These are phyloP conservation scores for Talaromyces sp. DNA, from an alignment of 2,329 filamentous ascomycete species.

Conservation along the genomic window DNA sequence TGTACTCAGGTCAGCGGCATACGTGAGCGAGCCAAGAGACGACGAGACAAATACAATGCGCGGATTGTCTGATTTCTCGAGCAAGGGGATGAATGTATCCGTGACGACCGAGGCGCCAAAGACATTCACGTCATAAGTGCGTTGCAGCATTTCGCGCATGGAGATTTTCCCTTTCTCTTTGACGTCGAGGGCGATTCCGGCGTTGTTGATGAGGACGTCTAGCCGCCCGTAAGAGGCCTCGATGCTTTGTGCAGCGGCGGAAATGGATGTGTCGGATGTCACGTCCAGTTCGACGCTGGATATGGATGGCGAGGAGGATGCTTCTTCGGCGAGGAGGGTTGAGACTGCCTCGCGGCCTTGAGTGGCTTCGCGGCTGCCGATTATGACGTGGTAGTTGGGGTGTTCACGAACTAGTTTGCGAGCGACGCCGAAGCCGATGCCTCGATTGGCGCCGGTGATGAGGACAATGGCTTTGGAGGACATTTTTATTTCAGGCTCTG, in stretches of 20 bases:
- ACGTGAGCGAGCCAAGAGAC: slow-evolving; percentile 24
- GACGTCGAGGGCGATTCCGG: slow-evolving; percentile 11
- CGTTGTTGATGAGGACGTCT: slow-evolving; percentile 17
- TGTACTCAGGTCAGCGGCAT: slow-evolving; percentile 20
- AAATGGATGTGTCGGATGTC: slow-evolving; percentile 9
- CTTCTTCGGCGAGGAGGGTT: not conserved
- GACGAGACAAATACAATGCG: slow-evolving; percentile 30
- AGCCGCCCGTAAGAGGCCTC: not conserved
- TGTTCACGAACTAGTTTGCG: not conserved
- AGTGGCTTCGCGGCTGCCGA: slow-evolving; percentile 5
- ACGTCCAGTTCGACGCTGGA: slow-evolving; percentile 13
- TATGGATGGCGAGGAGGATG: not conserved
- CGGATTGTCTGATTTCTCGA: slow-evolving; percentile 25
- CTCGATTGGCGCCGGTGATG: slow-evolving; percentile 11
- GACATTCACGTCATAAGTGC: slow-evolving; percentile 29
- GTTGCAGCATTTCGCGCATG: slow-evolving; percentile 19
- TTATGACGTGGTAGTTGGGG: slow-evolving; percentile 12
- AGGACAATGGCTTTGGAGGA: slow-evolving; percentile 5
- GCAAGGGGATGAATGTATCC: slow-evolving; percentile 27
- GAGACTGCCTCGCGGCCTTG: slow-evolving; percentile 10
- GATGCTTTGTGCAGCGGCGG: not conserved
- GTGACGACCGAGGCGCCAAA: slow-evolving; percentile 28
- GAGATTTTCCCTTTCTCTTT: not conserved
- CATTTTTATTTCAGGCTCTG: not conserved
- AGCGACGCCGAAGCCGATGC: slow-evolving; percentile 10